Conservation (phyloP, 2,329 filamentous ascomycete genomes). For the Knufia fluminis region DNA sequence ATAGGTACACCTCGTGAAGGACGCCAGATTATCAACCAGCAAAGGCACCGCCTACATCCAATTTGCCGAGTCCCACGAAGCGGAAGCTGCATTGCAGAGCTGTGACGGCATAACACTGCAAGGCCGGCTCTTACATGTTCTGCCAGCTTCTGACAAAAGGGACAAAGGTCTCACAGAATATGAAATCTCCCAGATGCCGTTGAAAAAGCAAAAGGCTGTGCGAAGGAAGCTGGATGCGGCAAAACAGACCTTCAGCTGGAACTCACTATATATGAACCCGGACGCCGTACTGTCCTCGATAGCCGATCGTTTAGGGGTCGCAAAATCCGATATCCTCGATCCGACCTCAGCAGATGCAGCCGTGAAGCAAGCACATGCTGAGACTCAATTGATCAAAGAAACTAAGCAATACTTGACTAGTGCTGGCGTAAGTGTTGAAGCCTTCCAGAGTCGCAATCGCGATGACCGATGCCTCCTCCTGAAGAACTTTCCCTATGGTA, state of each 20-base stretch:
- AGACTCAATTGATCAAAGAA: constrained; percentile 93
- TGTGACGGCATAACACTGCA: constrained; percentile 84
- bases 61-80: constrained; percentile 62
- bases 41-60: constrained; percentile 90
- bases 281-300: constrained; percentile 90
- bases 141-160: constrained; percentile 74
- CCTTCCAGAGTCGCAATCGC: constrained; percentile 75
- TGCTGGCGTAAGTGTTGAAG: constrained; percentile 83
- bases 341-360: constrained; percentile 92
- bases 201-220: constrained; percentile 90
- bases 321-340: constrained; percentile 85
- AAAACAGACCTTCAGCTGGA: constrained; percentile 84
- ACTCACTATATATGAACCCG: constrained; percentile 93
- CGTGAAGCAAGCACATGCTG: constrained; percentile 91
- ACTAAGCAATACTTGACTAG: constrained; percentile 83
- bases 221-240: constrained; percentile 74
- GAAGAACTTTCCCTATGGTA: constrained; percentile 88
- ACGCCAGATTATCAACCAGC: constrained; percentile 57
- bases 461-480: constrained; percentile 83
- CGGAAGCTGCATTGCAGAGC: constrained; percentile 66
- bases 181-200: constrained; percentile 76
- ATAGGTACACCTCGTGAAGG: constrained; percentile 78
- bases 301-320: constrained; percentile 74
- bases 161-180: constrained; percentile 78
- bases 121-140: constrained; percentile 80